phyloP scores from a whole-genome alignment of 2,329 filamentous ascomycete species.

The Colletotrichum sp. region DNA sequence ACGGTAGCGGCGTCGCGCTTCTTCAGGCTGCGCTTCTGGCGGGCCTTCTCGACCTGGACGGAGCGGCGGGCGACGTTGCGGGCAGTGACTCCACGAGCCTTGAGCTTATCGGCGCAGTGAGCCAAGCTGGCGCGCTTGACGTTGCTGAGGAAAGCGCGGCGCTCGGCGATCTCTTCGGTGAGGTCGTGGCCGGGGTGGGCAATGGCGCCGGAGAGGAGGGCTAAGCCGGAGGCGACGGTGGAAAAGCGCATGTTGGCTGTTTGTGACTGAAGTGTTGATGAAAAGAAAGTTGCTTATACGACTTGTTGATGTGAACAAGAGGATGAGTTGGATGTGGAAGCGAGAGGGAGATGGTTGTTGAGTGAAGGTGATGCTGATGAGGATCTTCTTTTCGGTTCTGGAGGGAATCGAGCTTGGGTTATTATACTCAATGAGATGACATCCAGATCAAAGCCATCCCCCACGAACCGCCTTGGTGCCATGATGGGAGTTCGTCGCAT shows the following conservation, averaged over 20 bases:
- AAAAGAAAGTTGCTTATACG: neutral
- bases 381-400: neutral
- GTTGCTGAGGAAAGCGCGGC: conserved; percentile 46
- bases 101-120: conserved; percentile 51
- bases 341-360: neutral
- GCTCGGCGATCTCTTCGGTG: conserved; percentile 51
- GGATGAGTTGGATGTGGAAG: neutral
- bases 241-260: conserved; percentile 8
- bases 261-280: neutral
- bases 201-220: conserved; percentile 14
- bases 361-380: conserved; percentile 5
- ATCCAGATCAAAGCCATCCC: neutral
- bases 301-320: neutral
- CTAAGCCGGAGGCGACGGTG: conserved; percentile 12
- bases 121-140: conserved; percentile 44
- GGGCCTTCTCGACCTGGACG: conserved; percentile 42
- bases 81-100: conserved; percentile 47
- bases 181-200: conserved; percentile 56
- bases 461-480: neutral
- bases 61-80: conserved; percentile 49
- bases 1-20: conserved; percentile 33
- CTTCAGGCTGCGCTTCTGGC: conserved; percentile 36
- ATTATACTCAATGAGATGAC: neutral
- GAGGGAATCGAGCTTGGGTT: neutral
- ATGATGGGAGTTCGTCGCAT: neutral